Evolutionary conservation across 1,284 basidiomycete species (phyloP).

Genomic region (Trametes polyzona): DNA sequence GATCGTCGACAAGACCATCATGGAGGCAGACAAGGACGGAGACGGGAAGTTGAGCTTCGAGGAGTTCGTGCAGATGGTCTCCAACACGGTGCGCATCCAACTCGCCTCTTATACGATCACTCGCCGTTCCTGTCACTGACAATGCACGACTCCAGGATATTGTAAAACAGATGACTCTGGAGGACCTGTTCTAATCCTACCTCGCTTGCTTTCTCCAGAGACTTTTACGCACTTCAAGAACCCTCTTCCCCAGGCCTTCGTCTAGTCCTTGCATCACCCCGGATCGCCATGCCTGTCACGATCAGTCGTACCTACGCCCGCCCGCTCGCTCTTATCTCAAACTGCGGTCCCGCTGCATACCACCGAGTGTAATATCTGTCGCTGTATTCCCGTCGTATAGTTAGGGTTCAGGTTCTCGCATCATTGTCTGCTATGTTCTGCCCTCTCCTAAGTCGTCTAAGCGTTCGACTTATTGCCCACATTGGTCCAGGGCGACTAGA

Average conservation of each 20-base stretch:
- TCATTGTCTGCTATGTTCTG: background rate
- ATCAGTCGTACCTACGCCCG: constrained; percentile 15
- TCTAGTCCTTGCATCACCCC: background rate
- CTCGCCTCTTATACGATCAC: constrained; percentile 34
- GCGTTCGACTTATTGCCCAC: no score
- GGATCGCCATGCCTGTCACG: constrained; percentile 17
- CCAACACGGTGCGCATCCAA: constrained; percentile 76
- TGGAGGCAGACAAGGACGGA: constrained; percentile 98
- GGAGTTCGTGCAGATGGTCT: constrained; percentile 96
- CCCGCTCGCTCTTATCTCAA: constrained; percentile 14
- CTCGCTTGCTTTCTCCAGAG: background rate
- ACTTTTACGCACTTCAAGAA: background rate
- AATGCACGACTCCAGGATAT: constrained; percentile 64
- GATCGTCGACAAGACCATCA: constrained; percentile 99
- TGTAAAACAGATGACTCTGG: constrained; percentile 98
- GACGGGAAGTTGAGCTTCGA: constrained; percentile 98
- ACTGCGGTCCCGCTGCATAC: constrained; percentile 20
- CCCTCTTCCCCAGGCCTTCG: background rate
- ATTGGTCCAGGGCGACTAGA: no score
- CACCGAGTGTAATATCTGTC: constrained; percentile 26
- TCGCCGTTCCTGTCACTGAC: background rate
- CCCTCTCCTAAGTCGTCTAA: no score
- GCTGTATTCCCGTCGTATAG: constrained; percentile 22
- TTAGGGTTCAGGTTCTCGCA: constrained; percentile 11
- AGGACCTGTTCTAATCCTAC: constrained; percentile 76